Evolutionary conservation across 2,329 filamentous ascomycete genomes (phyloP).

Genomic region (Botrytis galanthina): DNA sequence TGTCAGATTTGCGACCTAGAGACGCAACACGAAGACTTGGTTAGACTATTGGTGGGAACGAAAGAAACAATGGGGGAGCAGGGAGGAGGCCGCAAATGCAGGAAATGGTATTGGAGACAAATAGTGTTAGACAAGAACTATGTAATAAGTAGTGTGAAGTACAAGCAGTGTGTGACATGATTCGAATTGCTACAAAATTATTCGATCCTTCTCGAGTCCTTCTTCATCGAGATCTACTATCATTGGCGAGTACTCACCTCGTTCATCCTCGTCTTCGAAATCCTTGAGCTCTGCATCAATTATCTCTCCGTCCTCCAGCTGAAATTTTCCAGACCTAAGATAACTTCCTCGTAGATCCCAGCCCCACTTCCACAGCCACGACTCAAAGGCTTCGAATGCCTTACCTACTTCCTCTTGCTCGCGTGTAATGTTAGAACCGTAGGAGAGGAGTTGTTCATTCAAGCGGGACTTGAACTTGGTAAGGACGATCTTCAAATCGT

Average conservation of each 20-base stretch:
- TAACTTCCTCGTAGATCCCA: slow-evolving; percentile 57
- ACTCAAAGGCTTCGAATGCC: slow-evolving; percentile 50
- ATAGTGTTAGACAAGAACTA: not conserved
- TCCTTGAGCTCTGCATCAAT: slow-evolving; percentile 49
- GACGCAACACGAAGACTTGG: slow-evolving; percentile 1
- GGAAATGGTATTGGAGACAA: slow-evolving; percentile 1
- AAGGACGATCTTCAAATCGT: slow-evolving; percentile 48
- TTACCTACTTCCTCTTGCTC: slow-evolving; percentile 47
- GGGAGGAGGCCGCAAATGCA: not conserved
- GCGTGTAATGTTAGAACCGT: slow-evolving; percentile 39
- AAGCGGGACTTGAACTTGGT: slow-evolving; percentile 55
- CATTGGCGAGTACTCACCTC: slow-evolving; percentile 39
- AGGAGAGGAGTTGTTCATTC: slow-evolving; percentile 45
- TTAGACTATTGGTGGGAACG: slow-evolving; percentile 3
- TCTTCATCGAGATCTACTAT: slow-evolving; percentile 38
- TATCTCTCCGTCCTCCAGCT: slow-evolving; percentile 52
- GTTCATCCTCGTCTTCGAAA: slow-evolving; percentile 51
- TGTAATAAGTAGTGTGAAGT: not conserved
- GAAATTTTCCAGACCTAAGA: slow-evolving; percentile 48
- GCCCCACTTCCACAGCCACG: slow-evolving; percentile 47
- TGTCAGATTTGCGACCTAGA: slow-evolving; percentile 18
- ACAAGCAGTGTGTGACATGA: slow-evolving; percentile 1
- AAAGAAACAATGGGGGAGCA: not conserved
- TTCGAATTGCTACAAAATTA: slow-evolving; percentile 30
- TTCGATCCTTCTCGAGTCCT: slow-evolving; percentile 37